Percentiles rank a stretch among this genome's conserved stretches.
phyloP scores from a whole-genome alignment of 1,139 yeast genomes.

The Suhomyces coccinellae region DNA sequence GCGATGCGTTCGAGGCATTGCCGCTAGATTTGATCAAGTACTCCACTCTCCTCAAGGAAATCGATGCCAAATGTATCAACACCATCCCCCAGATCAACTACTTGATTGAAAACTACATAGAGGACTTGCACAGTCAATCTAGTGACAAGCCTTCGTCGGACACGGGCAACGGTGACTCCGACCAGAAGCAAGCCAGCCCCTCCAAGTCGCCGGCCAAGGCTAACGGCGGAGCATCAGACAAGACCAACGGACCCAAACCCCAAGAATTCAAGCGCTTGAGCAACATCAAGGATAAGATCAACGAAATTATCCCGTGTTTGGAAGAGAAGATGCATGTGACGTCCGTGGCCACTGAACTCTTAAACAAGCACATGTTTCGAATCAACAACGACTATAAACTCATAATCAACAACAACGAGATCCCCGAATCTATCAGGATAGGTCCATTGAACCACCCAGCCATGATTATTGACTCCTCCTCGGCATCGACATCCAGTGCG shows the following conservation, averaged over 20 bases:
- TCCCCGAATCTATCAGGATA: constrained; percentile 60
- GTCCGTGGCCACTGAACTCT: constrained; percentile 80
- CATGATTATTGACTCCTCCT: constrained; percentile 58
- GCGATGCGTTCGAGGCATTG: constrained; percentile 89
- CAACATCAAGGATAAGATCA: constrained; percentile 48
- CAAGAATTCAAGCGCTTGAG: constrained; percentile 22
- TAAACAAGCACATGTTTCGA: constrained; percentile 66
- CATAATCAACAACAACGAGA: constrained; percentile 70
- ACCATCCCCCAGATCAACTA: constrained; percentile 67
- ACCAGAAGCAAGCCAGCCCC: not conserved
- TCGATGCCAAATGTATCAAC: constrained; percentile 88
- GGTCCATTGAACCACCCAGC: constrained; percentile 93
- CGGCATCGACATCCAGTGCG: constrained; percentile 32
- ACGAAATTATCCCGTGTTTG: constrained; percentile 84
- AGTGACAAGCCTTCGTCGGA: not conserved
- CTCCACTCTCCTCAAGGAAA: constrained; percentile 85
- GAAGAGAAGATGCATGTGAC: constrained; percentile 99
- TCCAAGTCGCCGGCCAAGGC: constrained; percentile 2
- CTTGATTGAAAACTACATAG: constrained; percentile 58
- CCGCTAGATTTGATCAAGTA: constrained; percentile 84
- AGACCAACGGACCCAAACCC: constrained; percentile 14
- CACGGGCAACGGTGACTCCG: not conserved
- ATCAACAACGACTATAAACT: constrained; percentile 78
- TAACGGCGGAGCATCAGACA: not conserved
- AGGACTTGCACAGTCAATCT: constrained; percentile 31